Percentiles rank a stretch among this genome's conserved stretches.
Evolutionary conservation across 768 basidiomycete genomes (phyloP).

Genomic region (Amanita molliuscula): DNA sequence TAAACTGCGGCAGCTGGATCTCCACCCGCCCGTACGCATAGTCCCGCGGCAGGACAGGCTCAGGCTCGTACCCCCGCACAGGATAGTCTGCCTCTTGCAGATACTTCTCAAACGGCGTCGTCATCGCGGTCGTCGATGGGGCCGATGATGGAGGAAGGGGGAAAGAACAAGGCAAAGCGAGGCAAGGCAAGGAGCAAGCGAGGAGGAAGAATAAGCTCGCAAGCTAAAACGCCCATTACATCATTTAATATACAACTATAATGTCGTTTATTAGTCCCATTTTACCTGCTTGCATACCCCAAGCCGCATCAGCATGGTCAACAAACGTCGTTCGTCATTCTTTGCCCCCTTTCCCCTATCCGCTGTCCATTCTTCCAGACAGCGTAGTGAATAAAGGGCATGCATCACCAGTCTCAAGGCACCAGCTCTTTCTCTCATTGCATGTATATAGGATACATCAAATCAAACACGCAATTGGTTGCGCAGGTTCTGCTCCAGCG

Average conservation of each 20-base stretch:
- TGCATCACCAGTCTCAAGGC: no score
- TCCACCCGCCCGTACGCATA: constrained; percentile 14
- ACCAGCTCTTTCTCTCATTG: background rate
- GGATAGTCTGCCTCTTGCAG: constrained; percentile 16
- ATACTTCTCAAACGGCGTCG: constrained; percentile 29
- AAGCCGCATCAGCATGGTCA: constrained; percentile 4
- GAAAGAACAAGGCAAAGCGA: background rate
- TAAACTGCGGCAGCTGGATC: constrained; percentile 59
- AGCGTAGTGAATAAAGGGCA: constrained; percentile 69
- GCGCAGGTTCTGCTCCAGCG: constrained; percentile 76
- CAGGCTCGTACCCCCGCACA: background rate
- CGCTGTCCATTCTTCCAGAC: constrained; percentile 42
- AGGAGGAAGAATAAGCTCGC: constrained; percentile 6
- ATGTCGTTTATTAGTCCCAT: constrained; percentile 7
- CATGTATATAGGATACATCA: constrained; percentile 10
- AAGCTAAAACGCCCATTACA: constrained; percentile 6
- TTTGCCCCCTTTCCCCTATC: constrained; percentile 83
- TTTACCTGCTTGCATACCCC: background rate
- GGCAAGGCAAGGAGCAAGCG: constrained; percentile 7
- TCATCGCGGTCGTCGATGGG: background rate
- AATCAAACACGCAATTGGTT: constrained; percentile 68
- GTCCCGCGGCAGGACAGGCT: no score
- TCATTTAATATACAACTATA: constrained; percentile 2
- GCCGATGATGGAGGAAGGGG: background rate
- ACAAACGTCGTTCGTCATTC: constrained; percentile 29